Conservation (phyloP, 2,329 filamentous ascomycete genomes). For the Trichoderma brevicompactum region DNA sequence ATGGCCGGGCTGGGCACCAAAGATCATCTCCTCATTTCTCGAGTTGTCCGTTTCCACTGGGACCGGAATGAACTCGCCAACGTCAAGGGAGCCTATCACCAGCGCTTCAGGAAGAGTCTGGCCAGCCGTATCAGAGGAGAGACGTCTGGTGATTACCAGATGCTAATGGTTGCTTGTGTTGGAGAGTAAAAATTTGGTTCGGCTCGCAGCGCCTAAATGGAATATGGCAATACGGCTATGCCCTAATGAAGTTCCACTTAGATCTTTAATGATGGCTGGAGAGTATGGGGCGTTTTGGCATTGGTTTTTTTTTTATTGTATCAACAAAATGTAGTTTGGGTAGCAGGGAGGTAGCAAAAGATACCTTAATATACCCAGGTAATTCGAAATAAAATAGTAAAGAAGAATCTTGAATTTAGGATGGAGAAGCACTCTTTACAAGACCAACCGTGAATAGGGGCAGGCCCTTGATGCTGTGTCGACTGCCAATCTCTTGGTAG, state of each 20-base stretch:
- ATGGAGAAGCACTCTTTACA: no score
- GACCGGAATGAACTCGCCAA: slow-evolving; percentile 73
- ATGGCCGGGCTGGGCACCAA: slow-evolving; percentile 91
- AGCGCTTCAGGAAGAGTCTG: slow-evolving; percentile 70
- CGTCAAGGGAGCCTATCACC: slow-evolving; percentile 77
- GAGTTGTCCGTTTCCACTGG: slow-evolving; percentile 86
- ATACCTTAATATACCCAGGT: background rate
- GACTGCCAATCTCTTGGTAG: background rate
- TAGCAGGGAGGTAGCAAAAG: background rate
- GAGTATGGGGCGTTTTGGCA: slow-evolving; percentile 12
- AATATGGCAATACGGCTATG: background rate
- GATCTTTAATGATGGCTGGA: slow-evolving; percentile 5
- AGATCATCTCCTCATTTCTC: slow-evolving; percentile 75
- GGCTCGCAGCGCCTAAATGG: background rate
- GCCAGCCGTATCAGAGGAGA: slow-evolving; percentile 75
- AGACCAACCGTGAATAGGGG: background rate
- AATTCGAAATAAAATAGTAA: background rate
- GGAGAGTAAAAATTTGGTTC: slow-evolving; percentile 46
- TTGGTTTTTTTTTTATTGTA: background rate
- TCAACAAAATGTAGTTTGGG: background rate
- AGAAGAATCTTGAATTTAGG: background rate
- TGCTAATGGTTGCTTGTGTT: slow-evolving; percentile 72
- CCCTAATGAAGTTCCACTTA: slow-evolving; percentile 7
- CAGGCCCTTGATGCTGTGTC: background rate
- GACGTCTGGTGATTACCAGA: slow-evolving; percentile 83